Evolutionary conservation across 1,284 basidiomycete species (phyloP).

Genomic region (Singerocomus rubriflavus): DNA sequence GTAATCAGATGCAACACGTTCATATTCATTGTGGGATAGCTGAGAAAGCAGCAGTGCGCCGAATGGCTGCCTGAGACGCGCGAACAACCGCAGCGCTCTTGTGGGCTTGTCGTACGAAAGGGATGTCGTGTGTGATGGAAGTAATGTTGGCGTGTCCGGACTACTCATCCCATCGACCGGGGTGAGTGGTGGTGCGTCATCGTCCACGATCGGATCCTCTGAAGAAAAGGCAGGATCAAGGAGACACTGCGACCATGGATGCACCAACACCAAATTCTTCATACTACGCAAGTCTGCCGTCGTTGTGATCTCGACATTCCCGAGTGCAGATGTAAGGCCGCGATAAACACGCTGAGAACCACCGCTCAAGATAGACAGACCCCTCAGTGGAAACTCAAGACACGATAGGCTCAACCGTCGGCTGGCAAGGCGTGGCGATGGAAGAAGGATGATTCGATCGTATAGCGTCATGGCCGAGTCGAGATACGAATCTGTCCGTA

Average conservation of each 20-base stretch:
- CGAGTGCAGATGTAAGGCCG: not conserved
- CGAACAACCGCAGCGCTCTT: too few species aligned
- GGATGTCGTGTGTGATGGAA: too few species aligned
- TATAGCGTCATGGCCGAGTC: not conserved
- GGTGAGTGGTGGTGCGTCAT: too few species aligned
- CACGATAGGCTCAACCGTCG: not conserved
- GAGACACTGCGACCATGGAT: too few species aligned
- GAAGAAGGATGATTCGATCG: not conserved
- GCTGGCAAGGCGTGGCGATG: not conserved
- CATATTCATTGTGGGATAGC: too few species aligned
- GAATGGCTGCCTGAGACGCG: too few species aligned
- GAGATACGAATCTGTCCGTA: not conserved
- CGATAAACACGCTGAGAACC: not conserved
- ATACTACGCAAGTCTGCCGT: not conserved
- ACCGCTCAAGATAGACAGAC: not conserved
- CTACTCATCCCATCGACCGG: too few species aligned
- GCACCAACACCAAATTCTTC: not conserved
- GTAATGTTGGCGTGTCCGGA: too few species aligned
- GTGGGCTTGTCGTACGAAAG: too few species aligned
- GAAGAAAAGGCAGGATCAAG: not conserved
- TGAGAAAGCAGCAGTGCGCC: too few species aligned
- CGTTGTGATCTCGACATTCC: not conserved
- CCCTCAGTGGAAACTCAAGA: not conserved
- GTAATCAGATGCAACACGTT: too few species aligned
- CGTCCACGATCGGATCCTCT: not conserved